Conservation (phyloP, 805 yeast species). For the Cephaloascus fragrans region DNA sequence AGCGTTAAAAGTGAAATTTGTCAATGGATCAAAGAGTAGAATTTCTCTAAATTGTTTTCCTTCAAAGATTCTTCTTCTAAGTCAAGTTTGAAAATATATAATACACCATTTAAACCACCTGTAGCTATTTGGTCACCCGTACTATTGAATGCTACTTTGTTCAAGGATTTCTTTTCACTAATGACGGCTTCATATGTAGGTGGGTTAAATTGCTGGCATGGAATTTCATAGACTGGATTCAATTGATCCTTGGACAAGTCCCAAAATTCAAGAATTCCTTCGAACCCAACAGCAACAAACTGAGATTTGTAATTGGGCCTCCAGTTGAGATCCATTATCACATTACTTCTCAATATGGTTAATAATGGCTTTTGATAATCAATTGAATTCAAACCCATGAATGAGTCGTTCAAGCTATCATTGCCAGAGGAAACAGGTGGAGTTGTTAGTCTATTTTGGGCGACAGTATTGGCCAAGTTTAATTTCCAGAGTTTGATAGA, state of each 20-base stretch:
- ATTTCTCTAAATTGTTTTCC: background rate
- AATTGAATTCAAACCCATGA: background rate
- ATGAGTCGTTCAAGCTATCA: background rate
- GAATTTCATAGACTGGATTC: background rate
- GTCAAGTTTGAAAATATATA: constrained; percentile 5
- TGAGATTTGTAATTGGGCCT: constrained; percentile 17
- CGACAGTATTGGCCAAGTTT: background rate
- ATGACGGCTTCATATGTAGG: background rate
- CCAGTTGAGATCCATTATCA: constrained; percentile 25
- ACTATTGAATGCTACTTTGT: constrained; percentile 3
- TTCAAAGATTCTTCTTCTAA: background rate
- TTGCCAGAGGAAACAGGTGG: background rate
- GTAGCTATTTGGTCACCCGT: constrained; percentile 4
- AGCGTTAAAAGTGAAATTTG: no score
- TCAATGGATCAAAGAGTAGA: background rate
- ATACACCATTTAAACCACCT: constrained; percentile 14
- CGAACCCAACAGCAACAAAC: constrained; percentile 21
- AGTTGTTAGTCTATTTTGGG: background rate
- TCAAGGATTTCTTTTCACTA: constrained; percentile 1
- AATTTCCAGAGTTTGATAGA: constrained; percentile 18
- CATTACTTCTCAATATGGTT: constrained; percentile 12
- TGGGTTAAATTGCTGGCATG: background rate
- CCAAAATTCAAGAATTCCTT: constrained; percentile 25
- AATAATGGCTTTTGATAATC: constrained; percentile 7
- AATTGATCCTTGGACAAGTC: constrained; percentile 15